These are phyloP conservation scores for Pythium monospermum DNA, from an alignment of 352 stramenopile genomes.

Conservation along the genomic window DNA sequence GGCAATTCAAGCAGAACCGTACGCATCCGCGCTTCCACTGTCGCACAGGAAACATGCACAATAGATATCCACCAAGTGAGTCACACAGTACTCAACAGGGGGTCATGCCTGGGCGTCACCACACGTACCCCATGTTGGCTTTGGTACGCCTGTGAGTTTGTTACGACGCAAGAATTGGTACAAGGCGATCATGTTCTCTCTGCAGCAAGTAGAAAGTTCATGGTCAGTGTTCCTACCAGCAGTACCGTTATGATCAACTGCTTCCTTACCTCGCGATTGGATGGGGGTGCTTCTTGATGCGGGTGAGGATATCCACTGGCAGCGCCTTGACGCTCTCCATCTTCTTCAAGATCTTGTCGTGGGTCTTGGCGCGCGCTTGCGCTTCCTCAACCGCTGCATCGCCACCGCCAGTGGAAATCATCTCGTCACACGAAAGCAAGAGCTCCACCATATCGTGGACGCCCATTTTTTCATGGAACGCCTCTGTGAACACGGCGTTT, in stretches of 20 bases:
- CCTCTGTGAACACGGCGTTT: constrained; percentile 34
- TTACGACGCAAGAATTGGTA: constrained; percentile 74
- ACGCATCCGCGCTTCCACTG: constrained; percentile 57
- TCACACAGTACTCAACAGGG: not conserved
- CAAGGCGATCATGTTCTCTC: constrained; percentile 80
- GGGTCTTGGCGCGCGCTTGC: constrained; percentile 49
- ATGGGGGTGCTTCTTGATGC: constrained; percentile 77
- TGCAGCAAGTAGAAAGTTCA: no score
- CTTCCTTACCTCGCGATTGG: constrained; percentile 29
- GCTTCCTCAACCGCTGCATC: constrained; percentile 38
- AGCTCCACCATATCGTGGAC: constrained; percentile 78
- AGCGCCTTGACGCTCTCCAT: constrained; percentile 69
- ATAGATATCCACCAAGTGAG: not conserved
- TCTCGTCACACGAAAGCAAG: constrained; percentile 70
- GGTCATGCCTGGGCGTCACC: no score
- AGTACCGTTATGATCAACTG: not conserved
- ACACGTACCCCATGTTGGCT: constrained; percentile 60
- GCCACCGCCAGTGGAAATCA: constrained; percentile 36
- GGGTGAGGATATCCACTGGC: constrained; percentile 45
- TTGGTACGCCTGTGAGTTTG: constrained; percentile 60
- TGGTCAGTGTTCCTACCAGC: no score
- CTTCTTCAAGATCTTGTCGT: constrained; percentile 80
- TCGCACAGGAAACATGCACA: not conserved
- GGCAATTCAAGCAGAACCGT: constrained; percentile 72
- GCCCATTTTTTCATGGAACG: constrained; percentile 67